Evolutionary conservation across 169 alveolate genomes (phyloP), one percentile per base, ranked within the genome.

Genomic region (Hammondia hammondi): DNA sequence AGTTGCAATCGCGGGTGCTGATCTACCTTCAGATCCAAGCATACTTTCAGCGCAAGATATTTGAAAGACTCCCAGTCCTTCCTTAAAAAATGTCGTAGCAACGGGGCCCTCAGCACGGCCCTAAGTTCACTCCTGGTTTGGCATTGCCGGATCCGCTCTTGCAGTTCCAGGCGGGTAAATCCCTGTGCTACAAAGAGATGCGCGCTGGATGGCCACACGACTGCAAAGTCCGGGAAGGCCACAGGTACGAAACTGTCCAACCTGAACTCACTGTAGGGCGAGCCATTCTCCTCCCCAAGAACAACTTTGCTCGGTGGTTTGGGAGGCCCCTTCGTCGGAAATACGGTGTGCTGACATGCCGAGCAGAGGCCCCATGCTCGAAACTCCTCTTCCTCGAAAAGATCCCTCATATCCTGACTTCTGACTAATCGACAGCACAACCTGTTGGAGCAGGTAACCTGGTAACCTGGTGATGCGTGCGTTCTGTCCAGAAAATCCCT

Each of bases 1-100:
- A 94, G 92, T 94, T 94, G 96, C 94, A 94, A 70, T 70, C 89
- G 88, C 39, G 96, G 96, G 52, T 94, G 96, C 94, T 94, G 96
- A 35, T 89, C 92, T 67, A 94, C 85, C 61, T 88, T 43, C 48
- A 94, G 87, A 39, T 67, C 61, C 92, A 94, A 9, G 84, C 96
- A 94, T 43, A 92, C 84, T 87, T 94, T 94, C 17, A 89, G 89
- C 14, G 94, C 94, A 12, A 52, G 52, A 89, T 82, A 52, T 39
- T 48, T 92, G 70, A 81, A 89, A 46, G 91, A 52, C n/a, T 43
- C 82, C 96, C 96, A 94, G 87, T 89, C 96, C 27, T 56, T 81
- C 71, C 96, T 61, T 56, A 82, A 81, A 61, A 94, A 94, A 17
- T 67, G 67, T 29, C 73, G 87, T 71, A 91, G 84, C 81, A 89